Conservation (phyloP, 2,329 filamentous ascomycete species). For the Alternaria conjuncta region DNA sequence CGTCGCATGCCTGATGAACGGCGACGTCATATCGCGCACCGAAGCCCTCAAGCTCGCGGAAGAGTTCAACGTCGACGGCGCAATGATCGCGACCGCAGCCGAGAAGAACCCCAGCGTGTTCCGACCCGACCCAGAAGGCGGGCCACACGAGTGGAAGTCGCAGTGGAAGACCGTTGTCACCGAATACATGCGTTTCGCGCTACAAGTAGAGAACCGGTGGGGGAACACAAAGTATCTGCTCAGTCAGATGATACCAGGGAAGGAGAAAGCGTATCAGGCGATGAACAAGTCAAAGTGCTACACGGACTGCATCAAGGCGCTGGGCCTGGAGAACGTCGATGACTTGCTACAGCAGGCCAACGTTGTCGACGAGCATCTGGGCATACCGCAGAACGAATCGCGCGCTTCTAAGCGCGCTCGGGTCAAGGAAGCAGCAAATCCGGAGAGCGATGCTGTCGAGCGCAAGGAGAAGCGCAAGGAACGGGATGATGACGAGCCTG, state of each 20-base stretch:
- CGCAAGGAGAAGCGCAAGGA: slow-evolving; percentile 29
- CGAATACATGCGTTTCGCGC: slow-evolving; percentile 73
- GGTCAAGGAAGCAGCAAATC: slow-evolving; percentile 33
- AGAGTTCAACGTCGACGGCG: slow-evolving; percentile 87
- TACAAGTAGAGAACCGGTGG: slow-evolving; percentile 84
- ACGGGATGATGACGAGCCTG: slow-evolving; percentile 18
- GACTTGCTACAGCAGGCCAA: slow-evolving; percentile 69
- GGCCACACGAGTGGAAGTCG: slow-evolving; percentile 58
- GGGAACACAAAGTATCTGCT: slow-evolving; percentile 94
- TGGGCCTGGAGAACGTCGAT: slow-evolving; percentile 70
- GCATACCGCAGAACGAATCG: slow-evolving; percentile 61
- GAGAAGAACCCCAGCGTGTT: slow-evolving; percentile 94
- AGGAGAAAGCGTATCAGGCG: slow-evolving; percentile 66
- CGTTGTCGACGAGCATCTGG: slow-evolving; percentile 69
- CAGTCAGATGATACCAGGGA: slow-evolving; percentile 84
- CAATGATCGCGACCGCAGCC: slow-evolving; percentile 94
- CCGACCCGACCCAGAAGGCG: slow-evolving; percentile 70
- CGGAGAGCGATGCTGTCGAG: slow-evolving; percentile 15
- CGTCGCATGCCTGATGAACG: slow-evolving; percentile 94
- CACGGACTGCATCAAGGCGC: slow-evolving; percentile 66
- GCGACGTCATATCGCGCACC: slow-evolving; percentile 80
- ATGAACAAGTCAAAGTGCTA: slow-evolving; percentile 75
- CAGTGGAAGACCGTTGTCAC: slow-evolving; percentile 79
- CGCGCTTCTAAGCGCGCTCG: slow-evolving; percentile 55
- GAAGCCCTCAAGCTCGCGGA: slow-evolving; percentile 73